A percentile compares a stretch with the other conserved stretches of the same genome.
These are phyloP conservation scores for Trichopus zeylanicus DNA, from an alignment of 116 monocot genomes.

Conservation along the genomic window DNA sequence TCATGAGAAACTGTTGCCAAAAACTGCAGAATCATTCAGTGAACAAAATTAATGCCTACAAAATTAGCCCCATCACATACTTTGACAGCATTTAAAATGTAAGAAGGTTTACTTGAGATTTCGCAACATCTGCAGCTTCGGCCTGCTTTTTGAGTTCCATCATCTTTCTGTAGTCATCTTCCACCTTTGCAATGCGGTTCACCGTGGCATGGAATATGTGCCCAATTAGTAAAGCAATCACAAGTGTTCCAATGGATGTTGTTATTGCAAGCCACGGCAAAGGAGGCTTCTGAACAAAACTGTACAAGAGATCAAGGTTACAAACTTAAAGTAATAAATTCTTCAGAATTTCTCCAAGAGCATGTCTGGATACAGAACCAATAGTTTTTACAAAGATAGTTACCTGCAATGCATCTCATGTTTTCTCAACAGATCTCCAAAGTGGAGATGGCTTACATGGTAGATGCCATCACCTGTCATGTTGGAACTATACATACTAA, in stretches of 20 bases:
- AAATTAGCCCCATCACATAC: neutral
- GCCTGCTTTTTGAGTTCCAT: slow-evolving; percentile 88
- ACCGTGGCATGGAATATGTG: slow-evolving; percentile 96
- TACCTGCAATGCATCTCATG: slow-evolving; percentile 99
- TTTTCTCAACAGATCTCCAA: slow-evolving; percentile 88
- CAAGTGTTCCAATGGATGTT: slow-evolving; percentile 75
- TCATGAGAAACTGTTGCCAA: slow-evolving; percentile 99
- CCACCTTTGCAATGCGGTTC: slow-evolving; percentile 91
- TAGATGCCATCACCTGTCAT: slow-evolving; percentile 37
- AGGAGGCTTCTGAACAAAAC: slow-evolving; percentile 73
- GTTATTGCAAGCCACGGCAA: slow-evolving; percentile 94
- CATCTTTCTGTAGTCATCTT: slow-evolving; percentile 93
- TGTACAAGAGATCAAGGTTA: slow-evolving; percentile 11
- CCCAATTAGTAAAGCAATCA: slow-evolving; percentile 78
- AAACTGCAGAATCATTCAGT: slow-evolving; percentile 49
- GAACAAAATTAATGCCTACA: neutral
- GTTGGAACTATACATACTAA: slow-evolving; percentile 91
- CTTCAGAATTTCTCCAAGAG: too few species aligned
- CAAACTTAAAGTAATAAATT: too few species aligned
- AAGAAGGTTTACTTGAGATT: slow-evolving; percentile 52
- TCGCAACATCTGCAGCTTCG: slow-evolving; percentile 94
- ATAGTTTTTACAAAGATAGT: neutral
- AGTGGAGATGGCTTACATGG: slow-evolving; percentile 77
- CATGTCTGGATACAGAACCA: neutral
- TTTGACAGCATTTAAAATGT: neutral